Percentiles rank a stretch among this genome's conserved stretches.
phyloP scores from a whole-genome alignment of 1,139 yeast genomes.

The Yamadazyma sp. region DNA sequence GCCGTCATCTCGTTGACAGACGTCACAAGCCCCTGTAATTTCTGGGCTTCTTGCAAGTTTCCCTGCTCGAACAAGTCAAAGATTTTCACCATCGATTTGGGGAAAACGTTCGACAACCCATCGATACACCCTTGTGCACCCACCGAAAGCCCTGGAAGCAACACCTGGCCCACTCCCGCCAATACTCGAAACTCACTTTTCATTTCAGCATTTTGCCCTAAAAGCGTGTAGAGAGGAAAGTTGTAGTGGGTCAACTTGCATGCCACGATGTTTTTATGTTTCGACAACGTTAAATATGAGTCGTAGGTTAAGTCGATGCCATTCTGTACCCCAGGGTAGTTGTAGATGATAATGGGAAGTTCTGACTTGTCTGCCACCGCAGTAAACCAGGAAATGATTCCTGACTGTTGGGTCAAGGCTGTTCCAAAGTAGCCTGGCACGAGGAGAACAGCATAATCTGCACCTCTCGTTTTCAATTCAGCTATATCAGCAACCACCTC shows the following conservation, averaged over 20 bases:
- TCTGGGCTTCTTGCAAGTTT: slow-evolving; percentile 36
- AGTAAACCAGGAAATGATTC: slow-evolving; percentile 40
- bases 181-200: slow-evolving; percentile 37
- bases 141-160: slow-evolving; percentile 42
- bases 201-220: slow-evolving; percentile 37
- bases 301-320: slow-evolving; percentile 35
- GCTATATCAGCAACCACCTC: slow-evolving; percentile 13
- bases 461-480: slow-evolving; percentile 24
- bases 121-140: slow-evolving; percentile 48
- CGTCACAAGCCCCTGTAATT: slow-evolving; percentile 38
- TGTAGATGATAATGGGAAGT: slow-evolving; percentile 46
- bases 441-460: slow-evolving; percentile 29
- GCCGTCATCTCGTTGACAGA: slow-evolving; percentile 42
- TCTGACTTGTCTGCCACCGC: slow-evolving; percentile 41
- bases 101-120: slow-evolving; percentile 45
- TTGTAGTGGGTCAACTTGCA: slow-evolving; percentile 43
- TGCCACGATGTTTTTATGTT: slow-evolving; percentile 40
- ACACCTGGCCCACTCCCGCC: slow-evolving; percentile 49
- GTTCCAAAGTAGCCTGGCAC: slow-evolving; percentile 36
- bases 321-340: slow-evolving; percentile 50
- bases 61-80: slow-evolving; percentile 27
- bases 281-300: slow-evolving; percentile 32
- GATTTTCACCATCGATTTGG: slow-evolving; percentile 38
- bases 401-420: slow-evolving; percentile 32
- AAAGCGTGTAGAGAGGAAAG: slow-evolving; percentile 26